phyloP scores from a whole-genome alignment of 257 asterid genomes.

The Primulina tabacum region DNA sequence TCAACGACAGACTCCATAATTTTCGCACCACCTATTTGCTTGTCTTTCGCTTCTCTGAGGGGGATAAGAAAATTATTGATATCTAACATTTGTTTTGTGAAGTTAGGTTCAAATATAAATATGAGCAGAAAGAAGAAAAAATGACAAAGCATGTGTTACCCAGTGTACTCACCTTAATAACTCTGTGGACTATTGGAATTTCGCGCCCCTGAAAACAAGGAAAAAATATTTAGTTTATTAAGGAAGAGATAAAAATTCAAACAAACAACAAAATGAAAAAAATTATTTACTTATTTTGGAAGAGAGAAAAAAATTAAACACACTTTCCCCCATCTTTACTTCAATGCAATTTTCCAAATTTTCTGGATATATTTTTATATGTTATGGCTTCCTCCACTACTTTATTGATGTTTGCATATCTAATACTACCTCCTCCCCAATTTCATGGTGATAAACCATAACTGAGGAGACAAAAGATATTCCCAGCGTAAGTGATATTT shows the following conservation, averaged over 20 bases:
- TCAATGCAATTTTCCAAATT: slow-evolving; percentile 8
- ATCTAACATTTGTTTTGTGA: slow-evolving; percentile 6
- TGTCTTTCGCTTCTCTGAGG: slow-evolving; percentile 1
- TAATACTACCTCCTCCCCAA: background rate
- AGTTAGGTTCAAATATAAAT: slow-evolving; percentile 8
- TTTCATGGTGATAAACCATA: background rate
- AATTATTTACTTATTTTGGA: background rate
- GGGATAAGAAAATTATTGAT: slow-evolving; percentile 3
- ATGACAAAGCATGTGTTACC: background rate
- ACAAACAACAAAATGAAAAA: slow-evolving; percentile 5
- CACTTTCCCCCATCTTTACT: background rate
- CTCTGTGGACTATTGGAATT: slow-evolving; percentile 99
- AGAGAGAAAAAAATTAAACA: background rate
- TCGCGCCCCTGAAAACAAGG: slow-evolving; percentile 78
- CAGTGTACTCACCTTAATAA: slow-evolving; percentile 64
- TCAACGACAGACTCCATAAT: background rate
- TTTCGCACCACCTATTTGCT: background rate
- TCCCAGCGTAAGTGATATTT: background rate
- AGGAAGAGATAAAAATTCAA: background rate
- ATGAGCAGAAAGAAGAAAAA: background rate
- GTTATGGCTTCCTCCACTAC: background rate
- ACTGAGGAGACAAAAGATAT: background rate
- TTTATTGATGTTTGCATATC: background rate
- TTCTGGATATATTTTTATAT: background rate
- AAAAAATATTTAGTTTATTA: slow-evolving; percentile 3